These are phyloP conservation scores for Xerocomus minutiporus DNA, from an alignment of 1,284 basidiomycete species.

Conservation along the genomic window DNA sequence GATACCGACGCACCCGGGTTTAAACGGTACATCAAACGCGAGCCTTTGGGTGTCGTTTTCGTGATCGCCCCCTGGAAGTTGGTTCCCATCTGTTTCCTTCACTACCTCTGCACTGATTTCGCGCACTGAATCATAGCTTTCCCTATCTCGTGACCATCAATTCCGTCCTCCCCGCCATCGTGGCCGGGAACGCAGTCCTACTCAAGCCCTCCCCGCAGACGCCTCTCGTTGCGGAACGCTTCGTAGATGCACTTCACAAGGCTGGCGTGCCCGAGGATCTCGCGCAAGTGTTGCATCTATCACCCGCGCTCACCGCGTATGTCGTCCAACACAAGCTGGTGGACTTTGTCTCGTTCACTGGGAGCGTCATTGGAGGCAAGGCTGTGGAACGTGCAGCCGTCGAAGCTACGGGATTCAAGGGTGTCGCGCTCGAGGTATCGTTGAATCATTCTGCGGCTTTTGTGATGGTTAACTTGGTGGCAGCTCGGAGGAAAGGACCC, in stretches of 20 bases:
- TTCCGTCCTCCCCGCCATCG: constrained; percentile 82
- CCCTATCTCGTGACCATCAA: constrained; percentile 90
- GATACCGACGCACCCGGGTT: constrained; percentile 81
- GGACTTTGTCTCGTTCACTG: constrained; percentile 87
- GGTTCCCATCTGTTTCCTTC: constrained; percentile 21
- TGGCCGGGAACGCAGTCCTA: constrained; percentile 85
- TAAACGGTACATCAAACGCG: constrained; percentile 75
- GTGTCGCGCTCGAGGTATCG: constrained; percentile 67
- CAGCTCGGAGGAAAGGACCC: constrained; percentile 96
- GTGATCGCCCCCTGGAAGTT: constrained; percentile 91
- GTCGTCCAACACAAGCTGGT: constrained; percentile 67
- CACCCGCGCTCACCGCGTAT: constrained; percentile 59
- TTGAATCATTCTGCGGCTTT: background rate
- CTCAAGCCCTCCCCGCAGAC: constrained; percentile 96
- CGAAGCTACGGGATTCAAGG: constrained; percentile 70
- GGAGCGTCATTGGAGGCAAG: constrained; percentile 69
- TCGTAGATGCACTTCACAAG: constrained; percentile 60
- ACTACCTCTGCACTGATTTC: background rate
- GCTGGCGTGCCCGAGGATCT: constrained; percentile 78
- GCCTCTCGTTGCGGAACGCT: constrained; percentile 80
- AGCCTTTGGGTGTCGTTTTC: constrained; percentile 84
- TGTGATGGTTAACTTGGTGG: constrained; percentile 1
- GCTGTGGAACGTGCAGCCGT: constrained; percentile 62
- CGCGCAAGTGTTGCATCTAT: constrained; percentile 78
- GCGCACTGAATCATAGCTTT: constrained; percentile 48